Conservation (phyloP, 1,284 basidiomycete species). For the Ganoderma boninense region DNA sequence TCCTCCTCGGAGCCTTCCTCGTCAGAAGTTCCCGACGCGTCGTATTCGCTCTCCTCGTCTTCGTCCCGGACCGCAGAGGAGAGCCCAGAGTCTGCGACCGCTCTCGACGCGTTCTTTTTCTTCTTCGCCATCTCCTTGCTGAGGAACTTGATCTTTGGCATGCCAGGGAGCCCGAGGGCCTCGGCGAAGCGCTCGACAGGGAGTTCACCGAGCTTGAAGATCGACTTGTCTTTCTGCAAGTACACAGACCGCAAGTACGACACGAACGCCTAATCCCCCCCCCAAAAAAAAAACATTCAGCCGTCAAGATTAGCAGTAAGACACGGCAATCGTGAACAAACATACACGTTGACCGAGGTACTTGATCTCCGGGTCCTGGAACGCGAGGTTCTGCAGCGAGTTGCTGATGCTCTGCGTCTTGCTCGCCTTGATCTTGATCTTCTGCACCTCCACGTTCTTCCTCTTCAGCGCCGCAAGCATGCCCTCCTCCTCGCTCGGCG, state of each 20-base stretch:
- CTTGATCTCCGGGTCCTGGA: constrained; percentile 97
- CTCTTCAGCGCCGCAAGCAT: constrained; percentile 78
- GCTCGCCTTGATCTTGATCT: constrained; percentile 92
- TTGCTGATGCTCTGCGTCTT: constrained; percentile 89
- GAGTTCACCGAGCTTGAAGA: constrained; percentile 88
- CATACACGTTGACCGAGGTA: constrained; percentile 92
- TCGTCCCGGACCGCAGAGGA: constrained; percentile 43
- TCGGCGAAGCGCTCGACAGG: constrained; percentile 89
- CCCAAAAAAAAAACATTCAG: background rate
- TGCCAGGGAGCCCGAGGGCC: constrained; percentile 92
- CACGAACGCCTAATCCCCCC: constrained; percentile 83
- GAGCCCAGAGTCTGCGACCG: constrained; percentile 24
- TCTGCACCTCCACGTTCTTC: constrained; percentile 81
- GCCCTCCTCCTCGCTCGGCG: constrained; percentile 93
- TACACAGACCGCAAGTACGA: constrained; percentile 95
- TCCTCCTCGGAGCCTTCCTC: constrained; percentile 38
- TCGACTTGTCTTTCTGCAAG: constrained; percentile 93
- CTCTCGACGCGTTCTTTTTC: constrained; percentile 75
- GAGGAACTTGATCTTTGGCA: constrained; percentile 95
- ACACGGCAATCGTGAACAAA: constrained; percentile 23
- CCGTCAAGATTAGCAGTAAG: no score
- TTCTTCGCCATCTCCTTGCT: constrained; percentile 76
- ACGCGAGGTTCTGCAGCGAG: constrained; percentile 92
- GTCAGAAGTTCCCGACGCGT: constrained; percentile 29
- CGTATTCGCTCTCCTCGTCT: constrained; percentile 41